These are phyloP conservation scores for Sporothrix euskadiensis DNA, from an alignment of 2,329 filamentous ascomycete species.

Conservation along the genomic window DNA sequence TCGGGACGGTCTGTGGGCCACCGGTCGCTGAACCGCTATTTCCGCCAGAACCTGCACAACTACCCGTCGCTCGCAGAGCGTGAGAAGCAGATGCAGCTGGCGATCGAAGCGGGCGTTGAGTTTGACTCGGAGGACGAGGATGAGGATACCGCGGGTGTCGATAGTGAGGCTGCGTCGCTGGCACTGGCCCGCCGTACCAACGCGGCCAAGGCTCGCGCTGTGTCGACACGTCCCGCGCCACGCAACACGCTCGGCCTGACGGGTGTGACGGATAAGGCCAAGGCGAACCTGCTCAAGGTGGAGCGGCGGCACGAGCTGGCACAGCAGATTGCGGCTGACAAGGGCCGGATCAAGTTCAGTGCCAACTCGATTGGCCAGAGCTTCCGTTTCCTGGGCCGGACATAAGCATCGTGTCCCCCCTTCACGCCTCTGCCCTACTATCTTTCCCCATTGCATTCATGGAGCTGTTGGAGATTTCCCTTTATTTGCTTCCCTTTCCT, in stretches of 20 bases:
- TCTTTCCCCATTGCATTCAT: background rate
- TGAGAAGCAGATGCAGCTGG: constrained; percentile 29
- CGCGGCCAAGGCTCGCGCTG: constrained; percentile 12
- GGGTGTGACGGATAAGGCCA: constrained; percentile 29
- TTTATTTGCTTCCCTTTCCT: background rate
- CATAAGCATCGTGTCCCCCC: background rate
- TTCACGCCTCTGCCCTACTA: background rate
- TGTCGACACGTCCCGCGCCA: constrained; percentile 26
- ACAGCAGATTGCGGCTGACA: constrained; percentile 26
- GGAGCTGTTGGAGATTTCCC: background rate
- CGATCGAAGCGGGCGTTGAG: constrained; percentile 29
- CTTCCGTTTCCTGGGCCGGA: constrained; percentile 31
- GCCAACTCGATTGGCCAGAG: constrained; percentile 32
- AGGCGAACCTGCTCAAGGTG: constrained; percentile 24
- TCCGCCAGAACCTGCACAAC: constrained; percentile 84
- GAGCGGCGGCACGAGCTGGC: constrained; percentile 27
- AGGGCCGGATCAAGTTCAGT: constrained; percentile 29
- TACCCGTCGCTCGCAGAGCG: constrained; percentile 75
- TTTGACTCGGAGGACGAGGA: constrained; percentile 23
- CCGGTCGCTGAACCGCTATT: constrained; percentile 83
- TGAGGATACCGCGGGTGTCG: background rate
- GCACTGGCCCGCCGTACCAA: constrained; percentile 3
- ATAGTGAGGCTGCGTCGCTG: background rate
- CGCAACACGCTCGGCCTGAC: constrained; percentile 29
- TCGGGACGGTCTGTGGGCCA: constrained; percentile 88